These are phyloP conservation scores for Hordeum marinum DNA, from an alignment of 176 grass and related monocot genomes.

Conservation along the genomic window DNA sequence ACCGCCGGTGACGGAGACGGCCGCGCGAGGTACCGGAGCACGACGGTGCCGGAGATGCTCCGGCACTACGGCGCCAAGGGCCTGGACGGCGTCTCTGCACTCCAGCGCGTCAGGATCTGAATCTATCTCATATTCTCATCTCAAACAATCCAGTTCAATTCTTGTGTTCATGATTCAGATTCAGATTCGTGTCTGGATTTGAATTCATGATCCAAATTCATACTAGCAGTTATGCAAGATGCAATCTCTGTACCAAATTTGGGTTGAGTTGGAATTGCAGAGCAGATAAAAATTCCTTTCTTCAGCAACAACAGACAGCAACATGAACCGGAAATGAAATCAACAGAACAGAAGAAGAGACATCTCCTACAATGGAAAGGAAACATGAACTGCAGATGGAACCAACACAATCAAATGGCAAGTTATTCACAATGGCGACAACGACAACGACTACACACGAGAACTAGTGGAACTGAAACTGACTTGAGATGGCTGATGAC, in stretches of 20 bases:
- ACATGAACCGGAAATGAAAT: background rate
- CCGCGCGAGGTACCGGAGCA: background rate
- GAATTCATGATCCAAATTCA: background rate
- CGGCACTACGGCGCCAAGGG: background rate
- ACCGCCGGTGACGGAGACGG: background rate
- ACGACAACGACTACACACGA: too few species aligned
- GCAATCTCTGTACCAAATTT: background rate
- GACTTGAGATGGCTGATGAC: constrained; percentile 1
- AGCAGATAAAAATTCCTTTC: too few species aligned
- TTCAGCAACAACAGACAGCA: too few species aligned
- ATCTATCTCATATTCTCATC: background rate
- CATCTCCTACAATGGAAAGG: background rate
- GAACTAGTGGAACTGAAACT: background rate
- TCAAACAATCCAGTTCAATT: background rate
- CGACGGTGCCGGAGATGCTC: background rate
- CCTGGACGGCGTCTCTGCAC: background rate
- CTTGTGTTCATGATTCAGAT: background rate
- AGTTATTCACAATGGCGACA: background rate
- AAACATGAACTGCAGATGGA: background rate
- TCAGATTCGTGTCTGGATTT: background rate
- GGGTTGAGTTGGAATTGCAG: too few species aligned
- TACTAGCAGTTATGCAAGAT: background rate
- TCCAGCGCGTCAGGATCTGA: background rate
- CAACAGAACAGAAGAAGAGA: background rate
- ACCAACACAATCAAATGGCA: background rate